These are phyloP conservation scores for Botrytis medusae DNA, from an alignment of 2,329 filamentous ascomycete genomes.

Conservation along the genomic window DNA sequence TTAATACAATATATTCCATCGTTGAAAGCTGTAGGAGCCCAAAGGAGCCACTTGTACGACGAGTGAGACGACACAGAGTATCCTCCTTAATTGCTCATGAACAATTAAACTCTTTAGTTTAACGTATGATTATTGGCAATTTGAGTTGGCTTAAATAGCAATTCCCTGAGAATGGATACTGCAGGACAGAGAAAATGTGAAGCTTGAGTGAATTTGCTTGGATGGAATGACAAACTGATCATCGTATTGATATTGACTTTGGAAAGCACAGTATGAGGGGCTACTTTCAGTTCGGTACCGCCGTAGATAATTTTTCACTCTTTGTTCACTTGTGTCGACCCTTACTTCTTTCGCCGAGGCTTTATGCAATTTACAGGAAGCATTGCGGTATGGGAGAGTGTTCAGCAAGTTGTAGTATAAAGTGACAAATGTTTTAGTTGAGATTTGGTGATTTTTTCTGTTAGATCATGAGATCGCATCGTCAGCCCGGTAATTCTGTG, in stretches of 20 bases:
- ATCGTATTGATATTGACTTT: background rate
- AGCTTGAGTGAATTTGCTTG: background rate
- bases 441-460: background rate
- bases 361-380: no score
- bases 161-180: background rate
- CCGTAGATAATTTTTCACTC: background rate
- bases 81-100: background rate
- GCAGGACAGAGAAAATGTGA: background rate
- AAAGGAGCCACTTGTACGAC: background rate
- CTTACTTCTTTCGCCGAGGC: no score
- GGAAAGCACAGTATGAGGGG: background rate
- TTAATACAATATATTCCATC: rapidly evolving
- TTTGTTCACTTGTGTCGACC: no score
- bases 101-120: background rate
- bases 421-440: background rate
- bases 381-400: background rate
- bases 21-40: background rate
- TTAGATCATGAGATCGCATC: background rate
- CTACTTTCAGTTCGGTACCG: background rate
- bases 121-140: background rate
- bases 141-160: background rate
- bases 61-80: background rate
- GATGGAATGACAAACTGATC: background rate
- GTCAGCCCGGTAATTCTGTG: background rate
- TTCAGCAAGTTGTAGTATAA: background rate